Conservation (phyloP, 2,329 filamentous ascomycete species). For the Nemania serpens region DNA sequence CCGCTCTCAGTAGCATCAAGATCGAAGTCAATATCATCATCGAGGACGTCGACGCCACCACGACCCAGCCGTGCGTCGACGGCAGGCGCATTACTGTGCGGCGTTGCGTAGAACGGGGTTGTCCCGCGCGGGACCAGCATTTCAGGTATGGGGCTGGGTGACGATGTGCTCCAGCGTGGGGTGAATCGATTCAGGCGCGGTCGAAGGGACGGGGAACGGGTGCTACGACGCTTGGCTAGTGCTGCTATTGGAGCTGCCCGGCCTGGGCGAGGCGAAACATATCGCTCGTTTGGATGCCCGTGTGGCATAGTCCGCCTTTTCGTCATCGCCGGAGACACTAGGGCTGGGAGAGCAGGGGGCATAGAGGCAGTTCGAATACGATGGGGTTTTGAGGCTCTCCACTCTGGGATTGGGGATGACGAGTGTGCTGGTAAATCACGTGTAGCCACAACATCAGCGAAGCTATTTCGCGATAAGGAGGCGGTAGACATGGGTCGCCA, state of each 20-base stretch:
- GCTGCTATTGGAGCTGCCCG: conserved; percentile 36
- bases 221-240: conserved; percentile 52
- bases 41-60: conserved; percentile 37
- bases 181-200: conserved; percentile 46
- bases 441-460: conserved; percentile 33
- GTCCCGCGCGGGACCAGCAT: conserved; percentile 45
- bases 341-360: conserved; percentile 47
- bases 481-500: conserved; percentile 47
- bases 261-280: conserved; percentile 45
- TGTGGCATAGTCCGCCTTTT: conserved; percentile 55
- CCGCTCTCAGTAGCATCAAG: conserved; percentile 38
- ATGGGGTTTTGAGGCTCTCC: conserved; percentile 51
- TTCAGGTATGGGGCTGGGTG: conserved; percentile 49
- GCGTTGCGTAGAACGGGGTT: conserved; percentile 74
- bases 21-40: conserved; percentile 39
- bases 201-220: conserved; percentile 59
- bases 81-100: conserved; percentile 66
- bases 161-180: conserved; percentile 58
- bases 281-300: conserved; percentile 44
- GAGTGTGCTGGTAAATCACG: conserved; percentile 47
- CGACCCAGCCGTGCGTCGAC: conserved; percentile 45
- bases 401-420: conserved; percentile 45
- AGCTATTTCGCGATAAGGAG: conserved; percentile 45
- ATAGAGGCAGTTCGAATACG: conserved; percentile 59
- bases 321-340: conserved; percentile 47